phyloP scores from a whole-genome alignment of 371 early-diverging fungal species.

The Mucor sp. region DNA sequence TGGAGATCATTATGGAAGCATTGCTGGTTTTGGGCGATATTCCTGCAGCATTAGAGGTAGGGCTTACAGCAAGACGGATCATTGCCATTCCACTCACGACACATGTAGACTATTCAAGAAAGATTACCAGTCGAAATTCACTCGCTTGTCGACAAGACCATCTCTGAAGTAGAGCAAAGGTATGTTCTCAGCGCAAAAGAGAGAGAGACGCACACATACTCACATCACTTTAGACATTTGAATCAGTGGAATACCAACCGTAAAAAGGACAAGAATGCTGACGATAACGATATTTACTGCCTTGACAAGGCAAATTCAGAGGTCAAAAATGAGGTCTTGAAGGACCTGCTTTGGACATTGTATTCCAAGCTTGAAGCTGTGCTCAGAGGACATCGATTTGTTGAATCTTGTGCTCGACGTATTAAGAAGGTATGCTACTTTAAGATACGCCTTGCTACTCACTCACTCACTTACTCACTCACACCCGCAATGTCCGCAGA shows the following conservation, averaged over 20 bases:
- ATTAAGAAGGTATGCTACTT: conserved; percentile 39
- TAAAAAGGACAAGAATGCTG: conserved; percentile 23
- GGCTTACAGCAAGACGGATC: background rate
- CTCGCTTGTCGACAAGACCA: conserved; percentile 85
- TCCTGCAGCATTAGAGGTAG: conserved; percentile 76
- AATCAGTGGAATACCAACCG: background rate
- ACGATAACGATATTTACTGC: conserved; percentile 47
- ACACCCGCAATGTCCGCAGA: conserved; percentile 10
- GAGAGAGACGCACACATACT: background rate
- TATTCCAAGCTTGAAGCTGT: conserved; percentile 85
- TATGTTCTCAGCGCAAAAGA: conserved; percentile 30
- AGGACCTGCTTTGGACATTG: conserved; percentile 79
- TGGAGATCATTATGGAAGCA: conserved; percentile 84
- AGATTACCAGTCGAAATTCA: conserved; percentile 82
- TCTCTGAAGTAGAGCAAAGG: conserved; percentile 84
- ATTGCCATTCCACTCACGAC: background rate
- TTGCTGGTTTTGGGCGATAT: conserved; percentile 77
- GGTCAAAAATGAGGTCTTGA: conserved; percentile 70
- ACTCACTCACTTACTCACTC: too few species aligned
- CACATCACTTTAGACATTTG: conserved; percentile 5
- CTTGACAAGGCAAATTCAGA: conserved; percentile 52
- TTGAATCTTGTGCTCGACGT: conserved; percentile 52
- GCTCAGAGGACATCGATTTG: conserved; percentile 79
- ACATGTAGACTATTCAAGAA: conserved; percentile 65
- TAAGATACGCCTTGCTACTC: background rate